phyloP scores from a whole-genome alignment of 2,329 filamentous ascomycete species.

The Penicillium glabrum region DNA sequence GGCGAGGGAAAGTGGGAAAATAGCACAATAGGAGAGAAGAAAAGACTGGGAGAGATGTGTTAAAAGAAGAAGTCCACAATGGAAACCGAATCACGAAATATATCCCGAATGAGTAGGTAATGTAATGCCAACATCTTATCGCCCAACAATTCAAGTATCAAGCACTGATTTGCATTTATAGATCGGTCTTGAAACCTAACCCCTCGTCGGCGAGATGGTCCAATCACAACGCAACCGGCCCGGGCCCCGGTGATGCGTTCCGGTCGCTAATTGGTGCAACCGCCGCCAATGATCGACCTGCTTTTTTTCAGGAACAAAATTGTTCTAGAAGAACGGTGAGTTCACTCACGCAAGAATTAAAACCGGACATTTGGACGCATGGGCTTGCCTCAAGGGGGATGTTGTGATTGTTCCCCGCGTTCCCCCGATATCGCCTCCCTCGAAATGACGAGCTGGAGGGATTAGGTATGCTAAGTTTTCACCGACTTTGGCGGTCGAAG shows the following conservation, averaged over 20 bases:
- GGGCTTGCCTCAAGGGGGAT: conserved; percentile 18
- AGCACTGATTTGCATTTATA: conserved; percentile 18
- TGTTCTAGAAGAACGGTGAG: conserved; percentile 17
- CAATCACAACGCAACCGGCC: conserved; percentile 21
- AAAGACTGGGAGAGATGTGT: neutral
- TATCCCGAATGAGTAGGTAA: conserved; percentile 5
- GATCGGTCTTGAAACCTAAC: conserved; percentile 16
- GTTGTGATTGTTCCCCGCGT: conserved; percentile 14
- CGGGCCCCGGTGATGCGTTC: conserved; percentile 19
- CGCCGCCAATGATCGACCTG: conserved; percentile 16
- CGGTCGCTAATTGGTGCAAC: conserved; percentile 14
- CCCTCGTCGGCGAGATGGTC: conserved; percentile 15
- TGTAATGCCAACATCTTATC: conserved; percentile 19
- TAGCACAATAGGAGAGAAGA: neutral
- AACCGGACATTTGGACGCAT: conserved; percentile 10
- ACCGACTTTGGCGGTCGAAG: conserved; percentile 1
- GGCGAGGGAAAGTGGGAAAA: neutral
- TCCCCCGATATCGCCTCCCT: conserved; percentile 9
- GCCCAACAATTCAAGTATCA: conserved; percentile 10
- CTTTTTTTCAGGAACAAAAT: conserved; percentile 17
- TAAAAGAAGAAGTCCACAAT: neutral
- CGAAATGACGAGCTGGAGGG: neutral
- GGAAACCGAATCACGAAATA: neutral
- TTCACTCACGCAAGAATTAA: neutral
- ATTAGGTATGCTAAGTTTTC: neutral